A percentile compares a stretch with the other conserved stretches of the same genome.
These are phyloP conservation scores for Piromyces sp. DNA, from an alignment of 192 early-diverging fungal genomes.

Conservation along the genomic window DNA sequence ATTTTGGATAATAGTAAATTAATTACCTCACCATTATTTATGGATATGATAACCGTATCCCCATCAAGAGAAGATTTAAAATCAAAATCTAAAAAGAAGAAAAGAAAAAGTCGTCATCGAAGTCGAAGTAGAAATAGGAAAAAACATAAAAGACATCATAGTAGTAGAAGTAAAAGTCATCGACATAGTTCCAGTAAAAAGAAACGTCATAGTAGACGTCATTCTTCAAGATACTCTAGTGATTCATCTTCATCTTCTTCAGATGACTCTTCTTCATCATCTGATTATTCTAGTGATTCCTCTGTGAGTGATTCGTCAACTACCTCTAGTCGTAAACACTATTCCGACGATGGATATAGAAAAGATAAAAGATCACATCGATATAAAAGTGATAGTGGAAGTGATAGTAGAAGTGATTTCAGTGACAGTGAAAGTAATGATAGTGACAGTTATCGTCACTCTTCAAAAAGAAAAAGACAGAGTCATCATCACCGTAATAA, in stretches of 20 bases:
- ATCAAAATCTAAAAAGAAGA: not conserved
- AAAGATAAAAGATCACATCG: not conserved
- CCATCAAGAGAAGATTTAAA: not conserved
- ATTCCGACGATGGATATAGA: too few species aligned
- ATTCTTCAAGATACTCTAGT: not conserved
- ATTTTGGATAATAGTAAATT: not conserved
- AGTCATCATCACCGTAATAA: not conserved
- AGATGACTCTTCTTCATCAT: not conserved
- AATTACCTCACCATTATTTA: not conserved
- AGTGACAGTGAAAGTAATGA: not conserved
- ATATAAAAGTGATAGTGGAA: not conserved
- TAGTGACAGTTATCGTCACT: not conserved
- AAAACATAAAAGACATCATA: not conserved
- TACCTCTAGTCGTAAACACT: too few species aligned
- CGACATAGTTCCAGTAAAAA: not conserved
- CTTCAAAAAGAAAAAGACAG: not conserved
- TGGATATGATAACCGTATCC: not conserved
- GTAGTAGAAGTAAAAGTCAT: not conserved
- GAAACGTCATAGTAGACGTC: not conserved
- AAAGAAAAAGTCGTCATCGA: not conserved
- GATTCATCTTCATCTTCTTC: not conserved
- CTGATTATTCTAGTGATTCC: not conserved
- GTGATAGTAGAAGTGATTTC: not conserved
- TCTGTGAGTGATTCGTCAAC: too few species aligned
- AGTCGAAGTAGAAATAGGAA: not conserved